These are phyloP conservation scores for Eimeria zaria DNA, from an alignment of 169 alveolate genomes.

Conservation along the genomic window DNA sequence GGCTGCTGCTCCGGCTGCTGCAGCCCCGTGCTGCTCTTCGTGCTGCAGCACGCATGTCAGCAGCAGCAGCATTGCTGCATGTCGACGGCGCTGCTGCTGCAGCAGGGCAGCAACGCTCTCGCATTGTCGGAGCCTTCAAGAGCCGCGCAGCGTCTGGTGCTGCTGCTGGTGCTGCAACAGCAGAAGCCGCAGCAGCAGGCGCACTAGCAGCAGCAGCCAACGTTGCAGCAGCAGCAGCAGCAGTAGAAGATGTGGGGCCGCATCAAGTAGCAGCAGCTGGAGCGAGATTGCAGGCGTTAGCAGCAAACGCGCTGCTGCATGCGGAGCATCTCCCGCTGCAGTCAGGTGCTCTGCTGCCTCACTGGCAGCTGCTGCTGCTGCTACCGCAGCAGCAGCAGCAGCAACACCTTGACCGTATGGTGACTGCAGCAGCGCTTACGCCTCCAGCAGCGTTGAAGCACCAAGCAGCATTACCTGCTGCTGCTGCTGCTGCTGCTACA, in stretches of 20 bases:
- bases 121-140: background rate
- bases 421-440: conserved; percentile 61
- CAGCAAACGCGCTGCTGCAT: conserved; percentile 70
- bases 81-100: background rate
- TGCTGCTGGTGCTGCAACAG: conserved; percentile 18
- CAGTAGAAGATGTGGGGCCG: conserved; percentile 56
- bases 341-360: conserved; percentile 42
- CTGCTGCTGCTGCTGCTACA: background rate
- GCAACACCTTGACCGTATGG: conserved; percentile 49
- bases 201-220: conserved; percentile 47
- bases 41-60: conserved; percentile 68
- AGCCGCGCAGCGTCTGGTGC: background rate
- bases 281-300: conserved; percentile 38
- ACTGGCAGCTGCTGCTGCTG: conserved; percentile 81
- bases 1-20: conserved; percentile 66
- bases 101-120: conserved; percentile 18
- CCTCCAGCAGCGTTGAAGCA: conserved; percentile 39
- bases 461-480: background rate
- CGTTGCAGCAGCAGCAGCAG: conserved; percentile 62
- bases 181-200: conserved; percentile 31
- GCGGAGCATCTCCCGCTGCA: conserved; percentile 64
- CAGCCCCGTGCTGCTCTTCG: conserved; percentile 64
- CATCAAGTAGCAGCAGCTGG: conserved; percentile 27
- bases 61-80: conserved; percentile 48
- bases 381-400: conserved; percentile 68